These are phyloP conservation scores for Gossypium armourianum DNA, from an alignment of 441 rosid genomes.

Conservation along the genomic window DNA sequence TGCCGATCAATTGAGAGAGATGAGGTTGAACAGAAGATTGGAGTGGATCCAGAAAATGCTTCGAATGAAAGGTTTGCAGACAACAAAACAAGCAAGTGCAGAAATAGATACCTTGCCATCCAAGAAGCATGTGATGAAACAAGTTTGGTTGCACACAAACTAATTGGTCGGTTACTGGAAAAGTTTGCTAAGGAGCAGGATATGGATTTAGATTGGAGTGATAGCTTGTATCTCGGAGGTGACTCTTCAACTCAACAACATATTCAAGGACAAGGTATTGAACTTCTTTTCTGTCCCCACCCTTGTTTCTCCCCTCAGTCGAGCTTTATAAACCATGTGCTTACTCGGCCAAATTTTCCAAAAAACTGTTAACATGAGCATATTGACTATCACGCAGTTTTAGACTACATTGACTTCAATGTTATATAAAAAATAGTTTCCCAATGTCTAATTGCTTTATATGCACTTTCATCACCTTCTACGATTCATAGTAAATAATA, in stretches of 20 bases:
- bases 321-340: background rate
- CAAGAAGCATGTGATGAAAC: constrained; percentile 66
- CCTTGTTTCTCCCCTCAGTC: background rate
- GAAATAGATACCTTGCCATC: constrained; percentile 48
- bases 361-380: background rate
- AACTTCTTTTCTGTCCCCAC: background rate
- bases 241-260: constrained; percentile 26
- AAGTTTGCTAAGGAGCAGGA: constrained; percentile 40
- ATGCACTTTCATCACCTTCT: background rate
- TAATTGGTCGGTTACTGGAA: constrained; percentile 50
- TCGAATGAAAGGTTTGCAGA: constrained; percentile 19
- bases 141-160: constrained; percentile 54
- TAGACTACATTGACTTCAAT: background rate
- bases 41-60: constrained; percentile 23
- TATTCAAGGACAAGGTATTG: constrained; percentile 42
- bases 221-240: constrained; percentile 41
- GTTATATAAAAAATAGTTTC: background rate
- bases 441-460: background rate
- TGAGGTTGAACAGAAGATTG: constrained; percentile 22
- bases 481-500: background rate
- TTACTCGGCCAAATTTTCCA: background rate
- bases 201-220: constrained; percentile 27
- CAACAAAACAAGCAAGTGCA: constrained; percentile 18
- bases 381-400: background rate
- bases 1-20: constrained; percentile 16